Base-by-base conservation (phyloP, 208 protist genomes). In the Endotrypanum monterogeii region DNA sequence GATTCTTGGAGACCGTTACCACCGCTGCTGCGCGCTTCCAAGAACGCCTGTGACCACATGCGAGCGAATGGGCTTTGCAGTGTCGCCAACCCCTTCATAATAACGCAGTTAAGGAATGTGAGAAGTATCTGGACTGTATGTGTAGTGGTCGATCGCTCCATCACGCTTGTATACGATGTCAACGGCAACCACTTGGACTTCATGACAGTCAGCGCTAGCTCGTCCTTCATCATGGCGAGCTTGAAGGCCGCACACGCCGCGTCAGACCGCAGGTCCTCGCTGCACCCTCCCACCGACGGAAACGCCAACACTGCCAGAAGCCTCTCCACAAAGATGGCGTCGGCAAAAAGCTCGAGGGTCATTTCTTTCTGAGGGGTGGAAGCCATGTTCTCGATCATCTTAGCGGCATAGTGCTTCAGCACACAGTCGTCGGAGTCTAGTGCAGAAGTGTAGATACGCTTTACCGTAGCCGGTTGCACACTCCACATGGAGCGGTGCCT, bases 351-450 rank as follows among this genome's bases (percentile, higher is more conserved):
- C 28, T 83, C 73, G 20, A 73, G n/a, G 5, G 80, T 82, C 63
- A 94, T 79, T 48, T 78, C 58, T 25, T 76, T 83, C 69, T 95
- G 86, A 60, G 65, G 67, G 3, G 90, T 83, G 0, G 92, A 90
- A n/a, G 88, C 79, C 48, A 98, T 75, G 81, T 98, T 98, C 76
- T 98, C 96, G 44, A 98, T 88, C 41, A 89, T 87, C 71, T 97
- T 97, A 4, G 90, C 84, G 37, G 89, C 91, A 83, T 97, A 98
- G 73, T 98, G 94, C 77, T 83, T 83, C 58, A 94, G 61, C n/a
- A 96, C 82, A 39, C 95, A 92, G 69, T 98, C 96, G 30, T 76
- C 67, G 12, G 82, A 83, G 44, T 79, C 67, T 20, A 98, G 82
- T 32, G 89, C 82, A 23, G 67, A 46, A 28, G 87, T 23, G 71